Evolutionary conservation across 306 rosid species (phyloP).

Genomic region (Purshia tridentata): DNA sequence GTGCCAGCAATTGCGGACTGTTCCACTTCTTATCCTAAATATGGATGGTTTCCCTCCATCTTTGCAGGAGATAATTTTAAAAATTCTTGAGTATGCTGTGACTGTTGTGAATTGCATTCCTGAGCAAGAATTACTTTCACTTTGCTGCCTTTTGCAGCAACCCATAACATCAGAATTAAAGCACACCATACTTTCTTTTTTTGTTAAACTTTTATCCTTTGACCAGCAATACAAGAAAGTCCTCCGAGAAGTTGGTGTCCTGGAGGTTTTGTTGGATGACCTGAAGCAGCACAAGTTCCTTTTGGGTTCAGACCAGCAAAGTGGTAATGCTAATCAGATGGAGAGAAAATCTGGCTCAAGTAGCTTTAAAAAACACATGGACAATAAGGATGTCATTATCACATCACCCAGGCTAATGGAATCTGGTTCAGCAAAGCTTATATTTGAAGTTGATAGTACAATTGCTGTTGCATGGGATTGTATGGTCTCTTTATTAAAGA

Average conservation of each 20-base stretch:
- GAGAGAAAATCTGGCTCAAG: constrained; percentile 65
- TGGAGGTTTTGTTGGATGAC: constrained; percentile 95
- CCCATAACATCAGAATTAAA: constrained; percentile 86
- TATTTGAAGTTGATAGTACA: constrained; percentile 78
- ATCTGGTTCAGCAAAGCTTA: constrained; percentile 78
- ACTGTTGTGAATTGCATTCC: constrained; percentile 98
- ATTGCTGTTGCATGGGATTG: constrained; percentile 94
- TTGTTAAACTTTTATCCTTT: constrained; percentile 92
- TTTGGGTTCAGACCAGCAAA: constrained; percentile 60
- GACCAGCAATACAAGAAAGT: constrained; percentile 97
- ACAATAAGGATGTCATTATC: constrained; percentile 75
- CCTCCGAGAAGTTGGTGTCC: constrained; percentile 97
- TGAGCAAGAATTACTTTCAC: constrained; percentile 97
- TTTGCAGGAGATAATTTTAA: constrained; percentile 85
- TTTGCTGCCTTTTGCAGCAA: constrained; percentile 97
- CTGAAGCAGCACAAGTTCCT: constrained; percentile 78
- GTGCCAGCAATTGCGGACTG: constrained; percentile 93
- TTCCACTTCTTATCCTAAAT: constrained; percentile 93
- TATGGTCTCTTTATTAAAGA: constrained; percentile 84
- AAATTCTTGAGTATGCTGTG: constrained; percentile 99
- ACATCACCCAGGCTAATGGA: constrained; percentile 78
- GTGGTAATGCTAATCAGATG: constrained; percentile 42
- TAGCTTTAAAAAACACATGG: constrained; percentile 76
- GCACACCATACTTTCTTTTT: constrained; percentile 86
- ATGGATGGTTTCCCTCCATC: constrained; percentile 88